Percentiles rank a stretch among this genome's conserved stretches.
Conservation (phyloP, 2,329 filamentous ascomycete species). For the Alternaria arborescens region DNA sequence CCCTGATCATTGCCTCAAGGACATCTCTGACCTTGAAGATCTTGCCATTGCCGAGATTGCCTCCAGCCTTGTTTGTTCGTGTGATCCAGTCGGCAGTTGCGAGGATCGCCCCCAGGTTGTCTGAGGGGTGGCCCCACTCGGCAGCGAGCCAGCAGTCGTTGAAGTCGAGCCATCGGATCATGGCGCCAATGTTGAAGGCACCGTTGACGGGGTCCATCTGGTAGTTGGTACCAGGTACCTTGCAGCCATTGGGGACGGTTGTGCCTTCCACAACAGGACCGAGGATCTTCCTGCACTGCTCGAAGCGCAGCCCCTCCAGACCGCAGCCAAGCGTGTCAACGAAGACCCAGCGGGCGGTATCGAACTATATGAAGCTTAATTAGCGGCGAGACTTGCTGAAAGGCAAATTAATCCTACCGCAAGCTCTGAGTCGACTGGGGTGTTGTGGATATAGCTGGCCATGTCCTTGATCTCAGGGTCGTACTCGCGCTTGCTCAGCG, state of each 20-base stretch:
- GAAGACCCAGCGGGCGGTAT: constrained; percentile 96
- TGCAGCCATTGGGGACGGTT: constrained; percentile 87
- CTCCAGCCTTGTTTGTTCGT: constrained; percentile 88
- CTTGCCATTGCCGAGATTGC: constrained; percentile 74
- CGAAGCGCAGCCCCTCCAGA: constrained; percentile 92
- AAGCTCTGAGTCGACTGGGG: constrained; percentile 87
- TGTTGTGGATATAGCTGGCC: constrained; percentile 92
- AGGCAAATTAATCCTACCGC: constrained; percentile 70
- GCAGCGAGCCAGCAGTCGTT: constrained; percentile 99
- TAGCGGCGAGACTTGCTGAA: constrained; percentile 18
- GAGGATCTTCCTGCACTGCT: constrained; percentile 93
- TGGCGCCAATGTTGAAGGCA: constrained; percentile 98
- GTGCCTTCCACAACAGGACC: constrained; percentile 92
- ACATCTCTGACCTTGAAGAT: constrained; percentile 89
- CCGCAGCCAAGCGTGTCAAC: constrained; percentile 97
- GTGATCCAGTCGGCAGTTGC: constrained; percentile 98
- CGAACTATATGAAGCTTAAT: constrained; percentile 67
- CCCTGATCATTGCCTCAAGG: constrained; percentile 98
- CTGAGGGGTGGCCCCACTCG: constrained; percentile 98
- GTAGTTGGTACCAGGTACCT: constrained; percentile 90
- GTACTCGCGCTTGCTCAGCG: constrained; percentile 64
- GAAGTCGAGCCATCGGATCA: constrained; percentile 99
- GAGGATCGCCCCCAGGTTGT: constrained; percentile 96
- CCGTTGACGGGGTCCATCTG: constrained; percentile 94
- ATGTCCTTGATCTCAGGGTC: constrained; percentile 96